Base-by-base conservation (phyloP, 108 stramenopile species). In the Discostella pseudostelligera region DNA sequence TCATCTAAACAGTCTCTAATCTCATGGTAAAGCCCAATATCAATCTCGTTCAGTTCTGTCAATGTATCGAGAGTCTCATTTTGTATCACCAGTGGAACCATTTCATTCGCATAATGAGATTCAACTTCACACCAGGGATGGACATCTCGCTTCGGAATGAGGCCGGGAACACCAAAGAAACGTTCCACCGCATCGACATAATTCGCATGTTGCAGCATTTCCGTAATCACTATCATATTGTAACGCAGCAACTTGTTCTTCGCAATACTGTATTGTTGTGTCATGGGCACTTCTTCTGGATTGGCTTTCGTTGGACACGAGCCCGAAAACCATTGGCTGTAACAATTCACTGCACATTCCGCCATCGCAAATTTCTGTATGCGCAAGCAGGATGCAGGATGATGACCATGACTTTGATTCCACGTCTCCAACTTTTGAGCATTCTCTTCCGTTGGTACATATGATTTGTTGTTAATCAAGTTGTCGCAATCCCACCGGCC, bases 281-380 rank as follows among this genome's bases (percentile, higher is more conserved):
- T 14, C 29, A 59, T 59, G 1, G 59, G 59, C 16, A 59, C 39
- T 26, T 19, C 59, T 35, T 36, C 11, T 7, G 7, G 17, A 14
- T 9, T 13, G 24, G 14, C 17, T 28, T 28, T 59, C 8, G 4
- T 32, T 32, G 32, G 32, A 32, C 32, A 32, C 32, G 32, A 59
- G 4, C 73, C 73, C 12, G 73, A 45, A 40, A 74, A 67, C 73
- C 73, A 74, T 35, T 74, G 73, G 46, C 25, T 45, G 39, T 61
- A 67, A 25, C 73, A 74, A 50, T 59, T 59, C 4, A 59, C 59
- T 6, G 59, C 59, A 6, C 59, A 59, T 36, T 10, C 17, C 39
- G 59, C 4, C 39, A 59, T 39, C 12, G 8, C 7, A n/a, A 24
- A 40, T 14, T 4, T 26, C 13, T 5, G 32, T 32, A 3, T 7